Percentiles rank a stretch among this genome's conserved stretches.
Evolutionary conservation across 305 asterid genomes (phyloP).

Genomic region (Plantago coronopus): DNA sequence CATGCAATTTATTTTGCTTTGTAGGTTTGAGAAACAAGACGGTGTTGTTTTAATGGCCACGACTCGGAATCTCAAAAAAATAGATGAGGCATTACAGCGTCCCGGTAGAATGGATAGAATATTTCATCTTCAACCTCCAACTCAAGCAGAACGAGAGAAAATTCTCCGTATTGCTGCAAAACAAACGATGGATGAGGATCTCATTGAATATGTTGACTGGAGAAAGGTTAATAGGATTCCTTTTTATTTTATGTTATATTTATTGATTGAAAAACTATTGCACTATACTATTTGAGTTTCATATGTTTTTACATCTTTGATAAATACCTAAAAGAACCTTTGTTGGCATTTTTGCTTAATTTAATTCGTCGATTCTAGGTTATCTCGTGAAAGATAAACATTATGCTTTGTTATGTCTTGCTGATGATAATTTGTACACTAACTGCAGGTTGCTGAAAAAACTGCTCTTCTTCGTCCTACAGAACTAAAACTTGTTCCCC

Average conservation of each 20-base stretch:
- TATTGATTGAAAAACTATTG: too few relatives aligned
- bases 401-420: constrained; percentile 11
- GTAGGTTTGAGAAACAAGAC: constrained; percentile 96
- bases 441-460: constrained; percentile 90
- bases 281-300: constrained; percentile 5
- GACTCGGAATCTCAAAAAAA: constrained; percentile 79
- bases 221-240: constrained; percentile 51
- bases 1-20: constrained; percentile 22
- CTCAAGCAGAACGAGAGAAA: constrained; percentile 82
- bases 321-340: too few relatives aligned
- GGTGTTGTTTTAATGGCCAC: constrained; percentile 99
- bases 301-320: background rate
- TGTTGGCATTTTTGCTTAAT: background rate
- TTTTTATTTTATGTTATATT: constrained; percentile 12
- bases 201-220: constrained; percentile 86
- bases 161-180: constrained; percentile 69
- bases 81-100: constrained; percentile 91
- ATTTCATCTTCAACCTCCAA: constrained; percentile 88
- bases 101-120: constrained; percentile 99
- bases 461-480: constrained; percentile 91
- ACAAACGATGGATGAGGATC: constrained; percentile 90
- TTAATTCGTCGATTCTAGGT: background rate
- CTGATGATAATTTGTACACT: constrained; percentile 19
- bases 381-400: background rate
- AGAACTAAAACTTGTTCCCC: constrained; percentile 79